Evolutionary conservation across 1,139 yeast genomes (phyloP).

Genomic region (Pichia sp.): DNA sequence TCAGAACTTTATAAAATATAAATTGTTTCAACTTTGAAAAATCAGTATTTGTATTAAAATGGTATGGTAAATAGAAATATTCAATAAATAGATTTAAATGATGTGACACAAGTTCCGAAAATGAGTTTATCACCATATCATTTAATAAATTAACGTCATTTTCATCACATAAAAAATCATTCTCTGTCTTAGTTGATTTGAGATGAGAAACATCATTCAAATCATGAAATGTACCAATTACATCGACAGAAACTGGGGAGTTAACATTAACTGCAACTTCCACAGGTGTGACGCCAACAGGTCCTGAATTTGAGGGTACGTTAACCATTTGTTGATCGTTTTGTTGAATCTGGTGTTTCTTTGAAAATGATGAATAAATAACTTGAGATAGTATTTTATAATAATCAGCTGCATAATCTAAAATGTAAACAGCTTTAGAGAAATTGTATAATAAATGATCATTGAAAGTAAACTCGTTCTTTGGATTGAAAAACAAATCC

Average conservation of each 20-base stretch:
- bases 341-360: conserved; percentile 7
- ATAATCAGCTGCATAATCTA: conserved; percentile 6
- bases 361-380: conserved; percentile 2
- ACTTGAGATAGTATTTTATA: conserved; percentile 9
- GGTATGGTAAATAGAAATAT: conserved; percentile 13
- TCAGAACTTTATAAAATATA: conserved; percentile 9
- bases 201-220: conserved; percentile 11
- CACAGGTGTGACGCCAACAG: too few species aligned
- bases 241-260: conserved; percentile 14
- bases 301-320: too few species aligned
- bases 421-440: conserved; percentile 1
- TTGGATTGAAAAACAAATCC: conserved; percentile 13
- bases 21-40: conserved; percentile 2
- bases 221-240: conserved; percentile 23
- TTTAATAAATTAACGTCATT: conserved; percentile 1
- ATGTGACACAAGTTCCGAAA: conserved; percentile 20
- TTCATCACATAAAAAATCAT: background rate
- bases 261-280: conserved; percentile 15
- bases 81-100: conserved; percentile 17
- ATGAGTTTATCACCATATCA: conserved; percentile 15
- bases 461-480: background rate
- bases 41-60: conserved; percentile 1
- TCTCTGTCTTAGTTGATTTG: background rate
- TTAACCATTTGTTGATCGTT: background rate
- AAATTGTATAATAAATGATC: conserved; percentile 1